A percentile compares a stretch with the other conserved stretches of the same genome.
These are phyloP conservation scores for Cercospora sp. DNA, from an alignment of 2,329 filamentous ascomycete genomes.

Conservation along the genomic window DNA sequence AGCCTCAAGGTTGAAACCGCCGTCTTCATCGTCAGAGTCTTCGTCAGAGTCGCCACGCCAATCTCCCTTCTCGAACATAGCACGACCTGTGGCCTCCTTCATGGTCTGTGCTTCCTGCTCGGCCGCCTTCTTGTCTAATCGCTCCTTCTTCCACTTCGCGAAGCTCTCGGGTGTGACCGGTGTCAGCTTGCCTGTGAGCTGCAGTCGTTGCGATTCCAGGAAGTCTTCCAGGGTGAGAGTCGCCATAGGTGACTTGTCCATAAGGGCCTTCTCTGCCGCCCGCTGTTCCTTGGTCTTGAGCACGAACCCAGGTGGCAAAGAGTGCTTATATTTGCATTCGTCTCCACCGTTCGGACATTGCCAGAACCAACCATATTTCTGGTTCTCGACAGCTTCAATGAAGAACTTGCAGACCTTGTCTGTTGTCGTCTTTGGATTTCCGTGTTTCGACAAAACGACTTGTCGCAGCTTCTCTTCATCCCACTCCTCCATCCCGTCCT, in stretches of 20 bases:
- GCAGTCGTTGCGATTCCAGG: constrained; percentile 92
- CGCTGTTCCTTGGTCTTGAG: constrained; percentile 97
- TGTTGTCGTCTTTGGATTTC: constrained; percentile 90
- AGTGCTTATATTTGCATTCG: constrained; percentile 98
- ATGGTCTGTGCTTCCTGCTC: constrained; percentile 86
- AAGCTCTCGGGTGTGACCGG: constrained; percentile 92
- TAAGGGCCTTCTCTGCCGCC: constrained; percentile 88
- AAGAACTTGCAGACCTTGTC: constrained; percentile 99
- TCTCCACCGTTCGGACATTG: constrained; percentile 93
- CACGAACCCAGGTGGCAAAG: constrained; percentile 89
- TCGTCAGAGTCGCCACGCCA: constrained; percentile 57
- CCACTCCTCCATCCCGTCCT: constrained; percentile 96
- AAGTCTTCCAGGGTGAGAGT: constrained; percentile 97
- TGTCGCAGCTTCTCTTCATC: constrained; percentile 92
- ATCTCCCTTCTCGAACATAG: constrained; percentile 94
- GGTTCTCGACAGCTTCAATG: constrained; percentile 94
- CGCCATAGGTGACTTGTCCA: constrained; percentile 93
- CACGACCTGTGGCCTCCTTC: constrained; percentile 93
- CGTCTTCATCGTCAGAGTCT: constrained; percentile 62
- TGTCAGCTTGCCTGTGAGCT: constrained; percentile 85
- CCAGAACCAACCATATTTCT: constrained; percentile 99
- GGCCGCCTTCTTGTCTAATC: constrained; percentile 90
- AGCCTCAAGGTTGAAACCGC: constrained; percentile 75
- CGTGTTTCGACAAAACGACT: constrained; percentile 93
- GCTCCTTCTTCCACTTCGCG: constrained; percentile 95